A percentile compares a stretch with the other conserved stretches of the same genome.
phyloP scores from a whole-genome alignment of 2,329 filamentous ascomycete genomes.

The Fusarium caatingaense region DNA sequence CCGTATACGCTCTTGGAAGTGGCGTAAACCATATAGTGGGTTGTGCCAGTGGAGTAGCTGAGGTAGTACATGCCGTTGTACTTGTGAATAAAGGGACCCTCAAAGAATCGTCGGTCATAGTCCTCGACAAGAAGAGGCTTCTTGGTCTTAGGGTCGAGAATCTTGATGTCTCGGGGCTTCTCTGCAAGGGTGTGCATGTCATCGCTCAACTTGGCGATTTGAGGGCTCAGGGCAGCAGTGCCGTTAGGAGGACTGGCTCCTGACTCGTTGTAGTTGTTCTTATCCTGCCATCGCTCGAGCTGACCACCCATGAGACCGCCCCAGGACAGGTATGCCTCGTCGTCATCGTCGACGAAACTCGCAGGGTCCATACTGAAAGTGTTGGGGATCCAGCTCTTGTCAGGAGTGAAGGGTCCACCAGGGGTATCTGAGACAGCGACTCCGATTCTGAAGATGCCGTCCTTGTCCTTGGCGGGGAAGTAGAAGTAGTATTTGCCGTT shows the following conservation, averaged over 20 bases:
- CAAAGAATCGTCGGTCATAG: conserved; percentile 11
- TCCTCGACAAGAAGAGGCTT: conserved; percentile 18
- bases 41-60: conserved; percentile 19
- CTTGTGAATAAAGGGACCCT: conserved; percentile 16
- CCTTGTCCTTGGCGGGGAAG: conserved; percentile 26
- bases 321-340: neutral
- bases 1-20: conserved; percentile 19
- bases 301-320: conserved; percentile 20
- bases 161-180: conserved; percentile 17
- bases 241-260: conserved; percentile 13
- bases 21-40: conserved; percentile 12
- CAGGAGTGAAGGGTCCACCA: conserved; percentile 16
- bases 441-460: conserved; percentile 21
- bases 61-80: conserved; percentile 22
- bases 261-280: conserved; percentile 14
- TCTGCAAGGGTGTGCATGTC: conserved; percentile 24
- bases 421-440: conserved; percentile 16
- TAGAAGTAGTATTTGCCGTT: conserved; percentile 31
- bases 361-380: conserved; percentile 21
- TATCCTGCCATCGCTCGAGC: conserved; percentile 20
- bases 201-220: conserved; percentile 22
- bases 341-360: conserved; percentile 11
- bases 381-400: conserved; percentile 23
- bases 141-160: conserved; percentile 13
- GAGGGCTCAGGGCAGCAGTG: conserved; percentile 2